Evolutionary conservation across 208 protist genomes (phyloP).

Genomic region (Acanthamoeba rhysodes): DNA sequence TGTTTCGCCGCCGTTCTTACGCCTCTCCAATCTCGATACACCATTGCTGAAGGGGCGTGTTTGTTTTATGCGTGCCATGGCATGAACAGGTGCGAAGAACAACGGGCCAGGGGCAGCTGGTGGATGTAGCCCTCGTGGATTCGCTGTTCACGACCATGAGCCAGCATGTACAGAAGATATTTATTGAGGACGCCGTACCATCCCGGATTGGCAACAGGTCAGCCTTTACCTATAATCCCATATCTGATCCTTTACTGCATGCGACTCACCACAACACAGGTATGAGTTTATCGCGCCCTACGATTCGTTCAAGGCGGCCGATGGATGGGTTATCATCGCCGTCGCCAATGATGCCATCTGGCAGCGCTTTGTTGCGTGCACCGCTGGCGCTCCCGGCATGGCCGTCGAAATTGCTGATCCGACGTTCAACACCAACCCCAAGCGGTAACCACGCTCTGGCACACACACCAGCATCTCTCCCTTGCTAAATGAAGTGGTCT

Average conservation of each 20-base stretch:
- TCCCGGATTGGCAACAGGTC: conserved; percentile 64
- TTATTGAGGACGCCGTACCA: conserved; percentile 46
- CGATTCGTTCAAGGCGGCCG: conserved; percentile 59
- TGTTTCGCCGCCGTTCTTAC: background rate
- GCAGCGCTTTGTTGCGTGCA: conserved; percentile 56
- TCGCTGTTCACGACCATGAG: conserved; percentile 70
- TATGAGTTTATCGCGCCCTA: conserved; percentile 70
- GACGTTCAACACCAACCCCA: conserved; percentile 42
- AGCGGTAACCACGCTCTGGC: background rate
- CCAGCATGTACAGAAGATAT: conserved; percentile 70
- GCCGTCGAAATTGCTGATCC: conserved; percentile 19
- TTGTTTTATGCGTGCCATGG: background rate
- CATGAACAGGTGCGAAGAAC: conserved; percentile 1
- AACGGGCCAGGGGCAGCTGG: conserved; percentile 42
- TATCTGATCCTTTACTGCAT: too few species aligned
- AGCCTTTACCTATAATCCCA: background rate
- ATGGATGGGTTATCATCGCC: conserved; percentile 75
- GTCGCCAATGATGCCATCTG: conserved; percentile 65
- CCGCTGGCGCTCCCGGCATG: conserved; percentile 13
- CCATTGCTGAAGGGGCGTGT: background rate
- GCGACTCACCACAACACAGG: background rate
- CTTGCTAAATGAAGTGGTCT: background rate
- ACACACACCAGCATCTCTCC: background rate
- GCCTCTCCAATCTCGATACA: background rate
- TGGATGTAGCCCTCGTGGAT: conserved; percentile 61